Base-by-base conservation (phyloP, 805 yeast genomes). In the Wickerhamiella parazyma region DNA sequence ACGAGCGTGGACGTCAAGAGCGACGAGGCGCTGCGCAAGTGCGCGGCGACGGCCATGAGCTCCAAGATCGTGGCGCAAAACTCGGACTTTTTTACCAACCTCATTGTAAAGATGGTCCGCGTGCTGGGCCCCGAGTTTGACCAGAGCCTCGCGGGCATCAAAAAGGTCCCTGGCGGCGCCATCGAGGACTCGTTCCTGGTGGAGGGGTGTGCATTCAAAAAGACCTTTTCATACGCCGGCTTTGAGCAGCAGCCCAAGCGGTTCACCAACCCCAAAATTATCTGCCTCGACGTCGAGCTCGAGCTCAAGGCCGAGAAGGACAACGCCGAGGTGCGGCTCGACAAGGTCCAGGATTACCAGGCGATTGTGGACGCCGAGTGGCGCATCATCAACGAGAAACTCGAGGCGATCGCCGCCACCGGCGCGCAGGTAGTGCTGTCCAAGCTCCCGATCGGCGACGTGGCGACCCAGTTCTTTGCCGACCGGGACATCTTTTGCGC, bases 351-450 rank as follows among this genome's bases (percentile, higher is more conserved):
- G 46, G 96, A 89, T 55, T 91, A 91, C 65, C 98, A 91, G 68
- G 85, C 80, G 26, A 80, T 91, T 46, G 98, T 91, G 16, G 97
- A 91, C 64, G 98, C 98, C n/a, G 98, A 91, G 65, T 91, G 98
- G 97, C 76, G 83, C 61, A 81, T 91, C 52, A 91, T 91, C 51
- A 71, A 82, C 55, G 73, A 80, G 58, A 91, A 91, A 65, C 72
- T 91, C 52, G 80, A 83, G 56, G 79, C 84, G 42, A 80, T 91
- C 51, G 79, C 76, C 54, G 71, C 70, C 20, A 72, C 94, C 3
- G 97, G 97, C 20, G 95, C 95, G 26, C 78, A 84, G 58, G 84
- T 91, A 45, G 95, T 91, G 34, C 73, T 91, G 48, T 87, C 96
- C 14, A 86, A 86, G 61, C 70, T 91, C 55, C 98, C 98, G 45